A percentile compares a stretch with the other conserved stretches of the same genome.
Evolutionary conservation across 139 green algal species (phyloP).

Genomic region (Chlamydomonas sphaeroides): DNA sequence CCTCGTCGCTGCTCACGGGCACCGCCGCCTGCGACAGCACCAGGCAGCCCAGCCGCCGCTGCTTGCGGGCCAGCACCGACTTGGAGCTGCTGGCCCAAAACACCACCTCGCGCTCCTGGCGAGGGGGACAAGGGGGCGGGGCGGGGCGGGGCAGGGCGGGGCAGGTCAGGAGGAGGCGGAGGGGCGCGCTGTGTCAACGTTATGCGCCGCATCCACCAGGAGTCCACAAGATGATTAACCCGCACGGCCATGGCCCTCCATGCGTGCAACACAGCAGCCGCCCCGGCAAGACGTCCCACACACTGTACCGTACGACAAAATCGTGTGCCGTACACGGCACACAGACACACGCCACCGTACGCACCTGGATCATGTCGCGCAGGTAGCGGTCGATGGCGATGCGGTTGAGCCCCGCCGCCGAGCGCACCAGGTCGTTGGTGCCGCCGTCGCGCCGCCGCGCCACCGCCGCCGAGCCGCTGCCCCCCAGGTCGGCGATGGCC

Average conservation of each 20-base stretch:
- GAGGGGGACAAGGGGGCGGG: neutral
- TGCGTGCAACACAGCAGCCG: too few species aligned
- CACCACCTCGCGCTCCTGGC: constrained; percentile 41
- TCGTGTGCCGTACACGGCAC: too few species aligned
- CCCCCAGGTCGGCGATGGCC: constrained; percentile 54
- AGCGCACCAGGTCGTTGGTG: constrained; percentile 56
- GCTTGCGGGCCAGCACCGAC: constrained; percentile 54
- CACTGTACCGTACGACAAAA: too few species aligned
- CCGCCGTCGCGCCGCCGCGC: constrained; percentile 21
- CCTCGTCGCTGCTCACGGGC: constrained; percentile 42
- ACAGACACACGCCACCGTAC: neutral
- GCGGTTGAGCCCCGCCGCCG: constrained; percentile 55
- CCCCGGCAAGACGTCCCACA: too few species aligned
- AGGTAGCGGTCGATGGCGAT: constrained; percentile 46
- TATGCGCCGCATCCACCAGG: too few species aligned
- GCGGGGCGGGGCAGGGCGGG: too few species aligned
- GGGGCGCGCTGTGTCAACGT: too few species aligned
- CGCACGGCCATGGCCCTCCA: too few species aligned
- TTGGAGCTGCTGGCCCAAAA: constrained; percentile 63
- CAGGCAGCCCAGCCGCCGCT: constrained; percentile 54
- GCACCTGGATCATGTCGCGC: constrained; percentile 35
- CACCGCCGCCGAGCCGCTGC: constrained; percentile 1
- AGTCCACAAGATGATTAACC: too few species aligned
- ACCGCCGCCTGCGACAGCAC: constrained; percentile 55
- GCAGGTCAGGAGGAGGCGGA: too few species aligned